A percentile compares a stretch with the other conserved stretches of the same genome.
Evolutionary conservation across 306 rosid genomes (phyloP).

Genomic region (Quercus rubra): DNA sequence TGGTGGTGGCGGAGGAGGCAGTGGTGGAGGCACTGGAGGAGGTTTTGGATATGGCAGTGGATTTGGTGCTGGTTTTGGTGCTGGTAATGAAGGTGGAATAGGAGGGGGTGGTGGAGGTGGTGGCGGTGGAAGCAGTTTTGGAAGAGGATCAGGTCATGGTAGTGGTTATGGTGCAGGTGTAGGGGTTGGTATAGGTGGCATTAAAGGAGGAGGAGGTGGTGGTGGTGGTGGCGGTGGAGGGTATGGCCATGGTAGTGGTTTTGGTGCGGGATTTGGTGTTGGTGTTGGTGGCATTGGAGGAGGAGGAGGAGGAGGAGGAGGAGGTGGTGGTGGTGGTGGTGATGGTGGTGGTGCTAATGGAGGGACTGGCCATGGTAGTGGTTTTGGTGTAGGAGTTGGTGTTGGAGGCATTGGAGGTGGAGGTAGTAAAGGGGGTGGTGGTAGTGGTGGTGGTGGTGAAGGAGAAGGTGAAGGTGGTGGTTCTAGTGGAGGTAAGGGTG

Average conservation of each 20-base stretch:
- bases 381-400: conserved; percentile 30
- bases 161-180: conserved; percentile 43
- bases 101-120: conserved; percentile 40
- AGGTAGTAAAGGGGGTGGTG: not conserved
- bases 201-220: conserved; percentile 15
- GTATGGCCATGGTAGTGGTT: conserved; percentile 38
- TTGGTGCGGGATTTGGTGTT: conserved; percentile 21
- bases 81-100: conserved; percentile 16
- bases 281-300: conserved; percentile 18
- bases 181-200: conserved; percentile 16
- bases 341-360: conserved; percentile 24
- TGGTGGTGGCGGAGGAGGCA: not conserved
- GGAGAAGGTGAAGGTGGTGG: conserved; percentile 29
- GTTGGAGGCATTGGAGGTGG: conserved; percentile 13
- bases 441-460: conserved; percentile 1
- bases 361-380: not conserved
- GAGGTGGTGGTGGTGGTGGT: not conserved
- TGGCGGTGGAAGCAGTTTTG: not conserved
- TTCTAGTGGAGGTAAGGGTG: not conserved
- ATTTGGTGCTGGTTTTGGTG: not conserved
- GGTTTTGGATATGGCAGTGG: conserved; percentile 30
- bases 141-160: conserved; percentile 48
- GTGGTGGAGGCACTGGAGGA: conserved; percentile 16
- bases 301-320: not conserved
- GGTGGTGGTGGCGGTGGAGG: conserved; percentile 22